Percentiles rank a stretch among this genome's conserved stretches.
These are phyloP conservation scores for Linum usitatissimum DNA, from an alignment of 345 rosid genomes.

Conservation along the genomic window DNA sequence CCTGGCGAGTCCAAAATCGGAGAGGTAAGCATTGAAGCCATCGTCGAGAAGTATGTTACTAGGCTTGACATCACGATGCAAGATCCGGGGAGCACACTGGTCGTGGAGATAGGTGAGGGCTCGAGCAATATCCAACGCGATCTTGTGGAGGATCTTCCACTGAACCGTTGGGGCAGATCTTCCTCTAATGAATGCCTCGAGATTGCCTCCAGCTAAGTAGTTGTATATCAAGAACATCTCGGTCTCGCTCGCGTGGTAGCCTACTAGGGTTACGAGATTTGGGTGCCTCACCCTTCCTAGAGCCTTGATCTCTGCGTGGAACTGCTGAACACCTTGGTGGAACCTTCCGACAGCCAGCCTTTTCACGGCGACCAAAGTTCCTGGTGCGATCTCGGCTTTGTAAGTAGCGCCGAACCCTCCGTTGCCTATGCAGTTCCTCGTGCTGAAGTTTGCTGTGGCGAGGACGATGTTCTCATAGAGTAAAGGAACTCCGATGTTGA, in stretches of 20 bases:
- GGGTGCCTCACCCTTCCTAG: constrained; percentile 26
- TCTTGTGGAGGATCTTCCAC: constrained; percentile 32
- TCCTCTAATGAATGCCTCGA: constrained; percentile 26
- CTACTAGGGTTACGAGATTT: constrained; percentile 30
- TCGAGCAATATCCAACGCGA: constrained; percentile 26
- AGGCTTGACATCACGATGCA: constrained; percentile 33
- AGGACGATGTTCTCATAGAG: constrained; percentile 19
- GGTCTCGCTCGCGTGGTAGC: constrained; percentile 28
- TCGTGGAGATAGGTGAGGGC: constrained; percentile 28
- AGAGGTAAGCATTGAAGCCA: constrained; percentile 25
- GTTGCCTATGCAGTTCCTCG: constrained; percentile 27
- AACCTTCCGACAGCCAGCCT: constrained; percentile 26
- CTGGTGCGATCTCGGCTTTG: constrained; percentile 28
- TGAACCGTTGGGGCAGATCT: constrained; percentile 14
- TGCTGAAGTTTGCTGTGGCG: constrained; percentile 27
- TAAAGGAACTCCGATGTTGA: constrained; percentile 26
- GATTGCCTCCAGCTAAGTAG: constrained; percentile 29
- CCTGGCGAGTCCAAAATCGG: constrained; percentile 31
- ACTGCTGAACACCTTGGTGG: constrained; percentile 28
- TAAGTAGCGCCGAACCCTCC: constrained; percentile 35
- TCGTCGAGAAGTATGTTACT: constrained; percentile 28
- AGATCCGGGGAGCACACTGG: constrained; percentile 24
- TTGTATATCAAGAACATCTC: constrained; percentile 32
- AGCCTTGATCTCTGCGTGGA: constrained; percentile 26
- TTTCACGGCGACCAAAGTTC: constrained; percentile 21